Evolutionary conservation across 139 green algal genomes (phyloP).

Genomic region (Coccomyxa sp.): DNA sequence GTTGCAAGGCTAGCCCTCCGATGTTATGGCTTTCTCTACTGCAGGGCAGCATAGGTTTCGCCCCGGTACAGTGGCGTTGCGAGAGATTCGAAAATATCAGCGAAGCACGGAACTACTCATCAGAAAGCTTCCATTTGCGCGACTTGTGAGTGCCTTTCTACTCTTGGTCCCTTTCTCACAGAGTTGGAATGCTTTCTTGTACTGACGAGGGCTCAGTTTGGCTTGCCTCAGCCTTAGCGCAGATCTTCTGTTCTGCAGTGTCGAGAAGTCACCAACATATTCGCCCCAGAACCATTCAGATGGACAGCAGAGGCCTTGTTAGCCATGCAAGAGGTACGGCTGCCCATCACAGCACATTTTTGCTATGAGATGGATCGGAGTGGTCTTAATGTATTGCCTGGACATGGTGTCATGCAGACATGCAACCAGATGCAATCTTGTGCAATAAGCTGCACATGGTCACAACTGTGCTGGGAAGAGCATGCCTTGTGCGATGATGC

Average conservation of each 20-base stretch:
- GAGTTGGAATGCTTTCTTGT: not conserved
- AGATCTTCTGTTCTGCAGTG: slow-evolving; percentile 45
- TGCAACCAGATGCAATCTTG: no score
- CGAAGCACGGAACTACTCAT: slow-evolving; percentile 71
- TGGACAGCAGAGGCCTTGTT: slow-evolving; percentile 90
- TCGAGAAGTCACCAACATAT: slow-evolving; percentile 86
- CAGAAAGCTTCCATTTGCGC: slow-evolving; percentile 77
- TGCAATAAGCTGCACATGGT: not conserved
- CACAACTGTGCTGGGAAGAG: not conserved
- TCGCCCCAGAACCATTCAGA: slow-evolving; percentile 91
- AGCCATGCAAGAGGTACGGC: slow-evolving; percentile 81
- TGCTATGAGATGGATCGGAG: not conserved
- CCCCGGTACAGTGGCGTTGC: slow-evolving; percentile 62
- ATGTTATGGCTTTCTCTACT: not conserved
- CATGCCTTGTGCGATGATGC: not conserved
- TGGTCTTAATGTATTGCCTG: not conserved
- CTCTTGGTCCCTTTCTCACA: not conserved
- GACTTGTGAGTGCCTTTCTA: slow-evolving; percentile 39
- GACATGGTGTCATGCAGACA: no score
- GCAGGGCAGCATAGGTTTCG: slow-evolving; percentile 22
- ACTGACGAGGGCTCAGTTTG: not conserved
- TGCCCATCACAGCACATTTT: not conserved
- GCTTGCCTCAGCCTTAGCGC: not conserved
- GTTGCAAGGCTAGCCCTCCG: not conserved
- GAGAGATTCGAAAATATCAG: slow-evolving; percentile 61